These are phyloP conservation scores for Candida sp. DNA, from an alignment of 1,139 yeast genomes.

Conservation along the genomic window DNA sequence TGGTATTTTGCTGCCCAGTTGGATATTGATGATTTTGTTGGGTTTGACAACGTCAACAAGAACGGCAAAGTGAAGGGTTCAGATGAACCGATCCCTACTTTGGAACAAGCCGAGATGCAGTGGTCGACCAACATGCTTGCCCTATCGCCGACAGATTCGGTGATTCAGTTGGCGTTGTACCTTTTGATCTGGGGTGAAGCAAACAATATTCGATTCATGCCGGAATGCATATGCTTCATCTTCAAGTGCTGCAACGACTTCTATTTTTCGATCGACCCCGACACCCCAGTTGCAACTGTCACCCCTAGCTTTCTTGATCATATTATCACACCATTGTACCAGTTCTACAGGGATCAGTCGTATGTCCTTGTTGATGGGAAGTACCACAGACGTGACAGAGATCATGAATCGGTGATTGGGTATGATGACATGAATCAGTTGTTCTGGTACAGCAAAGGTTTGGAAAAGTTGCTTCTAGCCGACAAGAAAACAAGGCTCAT, in stretches of 20 bases:
- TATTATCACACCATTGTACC: constrained; percentile 77
- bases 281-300: constrained; percentile 21
- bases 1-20: constrained; percentile 97
- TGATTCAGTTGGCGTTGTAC: constrained; percentile 70
- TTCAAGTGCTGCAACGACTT: constrained; percentile 79
- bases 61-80: constrained; percentile 39
- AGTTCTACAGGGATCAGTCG: constrained; percentile 61
- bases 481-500: constrained; percentile 42
- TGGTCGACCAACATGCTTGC: constrained; percentile 69
- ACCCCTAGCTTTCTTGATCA: constrained; percentile 57
- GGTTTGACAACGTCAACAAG: constrained; percentile 60
- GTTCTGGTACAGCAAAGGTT: constrained; percentile 60
- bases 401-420: constrained; percentile 58
- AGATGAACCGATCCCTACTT: constrained; percentile 36
- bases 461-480: constrained; percentile 44
- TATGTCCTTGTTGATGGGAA: constrained; percentile 41
- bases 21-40: constrained; percentile 82
- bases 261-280: constrained; percentile 50
- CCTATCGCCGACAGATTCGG: constrained; percentile 56
- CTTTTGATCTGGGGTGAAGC: constrained; percentile 92
- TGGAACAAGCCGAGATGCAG: constrained; percentile 79
- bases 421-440: constrained; percentile 69
- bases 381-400: constrained; percentile 49
- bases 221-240: constrained; percentile 84
- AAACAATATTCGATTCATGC: constrained; percentile 80